phyloP scores from a whole-genome alignment of 768 basidiomycete genomes.

The Vararia minispora region DNA sequence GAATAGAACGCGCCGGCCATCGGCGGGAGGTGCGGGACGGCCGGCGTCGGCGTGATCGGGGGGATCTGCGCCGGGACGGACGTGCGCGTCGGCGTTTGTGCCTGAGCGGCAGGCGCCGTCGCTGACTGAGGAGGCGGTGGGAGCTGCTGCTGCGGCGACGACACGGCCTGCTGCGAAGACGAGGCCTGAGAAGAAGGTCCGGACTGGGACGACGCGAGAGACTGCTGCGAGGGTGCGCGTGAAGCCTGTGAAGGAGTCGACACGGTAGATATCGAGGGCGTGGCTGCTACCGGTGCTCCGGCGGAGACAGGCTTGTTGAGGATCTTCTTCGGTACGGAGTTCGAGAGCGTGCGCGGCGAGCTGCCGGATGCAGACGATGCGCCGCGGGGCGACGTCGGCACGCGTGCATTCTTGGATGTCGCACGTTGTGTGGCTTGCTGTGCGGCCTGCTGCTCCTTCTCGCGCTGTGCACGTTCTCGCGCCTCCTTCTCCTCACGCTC shows the following conservation, averaged over 20 bases:
- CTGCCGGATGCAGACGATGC: slow-evolving; percentile 35
- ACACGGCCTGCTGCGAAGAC: slow-evolving; percentile 18
- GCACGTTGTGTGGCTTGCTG: no score
- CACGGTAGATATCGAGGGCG: no score
- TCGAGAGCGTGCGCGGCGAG: slow-evolving; percentile 34
- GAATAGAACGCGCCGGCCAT: slow-evolving; percentile 27
- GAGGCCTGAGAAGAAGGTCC: slow-evolving; percentile 16
- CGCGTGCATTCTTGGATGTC: slow-evolving; percentile 30
- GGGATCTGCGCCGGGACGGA: slow-evolving; percentile 28
- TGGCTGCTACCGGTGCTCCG: no score
- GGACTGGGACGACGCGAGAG: slow-evolving; percentile 23
- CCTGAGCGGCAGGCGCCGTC: slow-evolving; percentile 28
- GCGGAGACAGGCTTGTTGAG: slow-evolving; percentile 46
- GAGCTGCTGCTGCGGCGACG: slow-evolving; percentile 24
- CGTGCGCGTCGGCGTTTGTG: slow-evolving; percentile 40
- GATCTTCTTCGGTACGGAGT: slow-evolving; percentile 51
- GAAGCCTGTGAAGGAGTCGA: slow-evolving; percentile 17
- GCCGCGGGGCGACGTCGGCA: slow-evolving; percentile 41
- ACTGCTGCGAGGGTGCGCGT: slow-evolving; percentile 25
- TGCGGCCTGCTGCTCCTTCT: slow-evolving; percentile 42
- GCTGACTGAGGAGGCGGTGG: slow-evolving; percentile 26
- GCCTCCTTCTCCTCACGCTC: slow-evolving; percentile 36
- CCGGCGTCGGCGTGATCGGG: slow-evolving; percentile 28
- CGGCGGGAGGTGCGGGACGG: slow-evolving; percentile 8
- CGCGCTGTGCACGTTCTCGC: slow-evolving; percentile 19